Percentiles rank a stretch among this genome's conserved stretches.
phyloP scores from a whole-genome alignment of 305 asterid species.

The Rubia balearica region DNA sequence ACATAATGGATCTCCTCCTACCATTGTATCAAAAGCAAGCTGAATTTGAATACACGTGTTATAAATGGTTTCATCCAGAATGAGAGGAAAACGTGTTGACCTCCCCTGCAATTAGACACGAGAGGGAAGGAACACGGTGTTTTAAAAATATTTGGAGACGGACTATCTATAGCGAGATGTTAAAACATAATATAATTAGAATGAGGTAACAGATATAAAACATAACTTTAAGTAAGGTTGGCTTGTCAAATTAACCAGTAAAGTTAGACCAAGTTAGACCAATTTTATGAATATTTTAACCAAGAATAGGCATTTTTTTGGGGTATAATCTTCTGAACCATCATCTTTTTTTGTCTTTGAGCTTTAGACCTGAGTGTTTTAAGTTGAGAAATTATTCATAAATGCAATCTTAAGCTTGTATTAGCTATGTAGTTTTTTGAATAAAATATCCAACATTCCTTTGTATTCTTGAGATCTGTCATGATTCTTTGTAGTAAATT shows the following conservation, averaged over 20 bases:
- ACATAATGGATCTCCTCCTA: no score
- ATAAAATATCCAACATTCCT: neutral
- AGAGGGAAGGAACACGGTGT: no score
- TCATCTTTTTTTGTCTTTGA: neutral
- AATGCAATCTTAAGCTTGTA: neutral
- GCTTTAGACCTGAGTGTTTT: neutral
- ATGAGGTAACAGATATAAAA: neutral
- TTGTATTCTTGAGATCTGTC: neutral
- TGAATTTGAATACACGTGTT: no score
- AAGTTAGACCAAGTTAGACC: neutral
- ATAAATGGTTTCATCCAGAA: no score
- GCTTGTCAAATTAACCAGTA: neutral
- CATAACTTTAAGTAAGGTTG: neutral
- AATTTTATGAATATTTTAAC: neutral
- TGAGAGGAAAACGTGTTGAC: no score
- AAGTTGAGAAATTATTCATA: neutral
- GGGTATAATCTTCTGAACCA: neutral
- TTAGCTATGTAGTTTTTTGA: neutral
- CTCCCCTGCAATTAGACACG: no score
- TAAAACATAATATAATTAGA: no score
- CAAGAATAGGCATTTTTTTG: neutral
- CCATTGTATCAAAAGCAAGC: no score
- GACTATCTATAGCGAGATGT: no score
- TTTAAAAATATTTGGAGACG: no score
- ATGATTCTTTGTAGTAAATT: neutral